A percentile compares a stretch with the other conserved stretches of the same genome.
Conservation (phyloP, 2,329 filamentous ascomycete genomes). For the Aureobasidium leucospermi region DNA sequence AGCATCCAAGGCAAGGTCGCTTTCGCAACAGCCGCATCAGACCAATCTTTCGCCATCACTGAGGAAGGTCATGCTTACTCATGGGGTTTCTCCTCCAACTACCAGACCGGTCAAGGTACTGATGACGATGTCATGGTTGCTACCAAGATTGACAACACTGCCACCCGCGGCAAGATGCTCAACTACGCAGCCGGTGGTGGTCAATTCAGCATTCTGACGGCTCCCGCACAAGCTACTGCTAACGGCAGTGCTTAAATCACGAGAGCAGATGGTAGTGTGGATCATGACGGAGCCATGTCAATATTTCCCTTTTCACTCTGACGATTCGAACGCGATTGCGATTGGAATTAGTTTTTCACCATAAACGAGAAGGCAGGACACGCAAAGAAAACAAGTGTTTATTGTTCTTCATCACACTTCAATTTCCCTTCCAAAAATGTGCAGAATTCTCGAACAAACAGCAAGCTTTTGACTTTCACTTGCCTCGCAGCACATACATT, state of each 20-base stretch:
- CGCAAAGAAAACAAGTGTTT: background rate
- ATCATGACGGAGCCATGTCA: background rate
- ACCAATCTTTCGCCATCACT: constrained; percentile 67
- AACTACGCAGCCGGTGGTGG: constrained; percentile 79
- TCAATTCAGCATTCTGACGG: constrained; percentile 59
- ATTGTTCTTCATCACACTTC: background rate
- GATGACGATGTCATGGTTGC: constrained; percentile 74
- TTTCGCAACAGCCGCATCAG: constrained; percentile 48
- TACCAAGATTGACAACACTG: constrained; percentile 76
- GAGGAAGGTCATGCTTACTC: constrained; percentile 62
- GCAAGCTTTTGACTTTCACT: too few species aligned
- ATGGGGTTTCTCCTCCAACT: constrained; percentile 76
- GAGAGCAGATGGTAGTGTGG: background rate
- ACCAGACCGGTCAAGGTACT: constrained; percentile 70
- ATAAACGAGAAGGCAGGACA: background rate
- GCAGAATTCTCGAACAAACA: too few species aligned
- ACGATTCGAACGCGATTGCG: background rate
- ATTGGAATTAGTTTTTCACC: background rate
- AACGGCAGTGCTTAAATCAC: constrained; percentile 13
- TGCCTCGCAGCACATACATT: too few species aligned
- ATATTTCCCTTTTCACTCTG: background rate
- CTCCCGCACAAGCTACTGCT: constrained; percentile 16
- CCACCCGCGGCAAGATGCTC: constrained; percentile 66
- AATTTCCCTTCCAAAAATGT: background rate
- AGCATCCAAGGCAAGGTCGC: constrained; percentile 41